phyloP scores from a whole-genome alignment of 2,329 filamentous ascomycete genomes.

The Pezicula radicicola region DNA sequence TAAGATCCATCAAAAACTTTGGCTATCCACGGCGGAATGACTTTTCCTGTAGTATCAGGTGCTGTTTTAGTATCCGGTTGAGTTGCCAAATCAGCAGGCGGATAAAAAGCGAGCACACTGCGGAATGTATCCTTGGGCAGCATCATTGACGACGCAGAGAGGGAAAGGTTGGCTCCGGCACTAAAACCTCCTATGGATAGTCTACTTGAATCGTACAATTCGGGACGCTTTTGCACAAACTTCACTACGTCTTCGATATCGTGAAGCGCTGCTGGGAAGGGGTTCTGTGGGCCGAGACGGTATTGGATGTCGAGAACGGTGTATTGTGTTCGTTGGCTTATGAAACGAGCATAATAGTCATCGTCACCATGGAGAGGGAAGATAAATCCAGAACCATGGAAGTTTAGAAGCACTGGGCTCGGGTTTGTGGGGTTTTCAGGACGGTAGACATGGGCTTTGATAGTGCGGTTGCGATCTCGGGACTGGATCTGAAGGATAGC shows the following conservation, averaged over 20 bases:
- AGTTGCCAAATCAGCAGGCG: conserved; percentile 30
- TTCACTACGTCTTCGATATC: conserved; percentile 30
- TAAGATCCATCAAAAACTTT: conserved; percentile 33
- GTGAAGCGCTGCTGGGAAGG: conserved; percentile 32
- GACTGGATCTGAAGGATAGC: not conserved
- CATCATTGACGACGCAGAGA: conserved; percentile 26
- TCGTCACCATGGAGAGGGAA: conserved; percentile 36
- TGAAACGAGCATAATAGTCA: conserved; percentile 31
- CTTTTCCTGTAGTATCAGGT: conserved; percentile 18
- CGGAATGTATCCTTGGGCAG: conserved; percentile 43
- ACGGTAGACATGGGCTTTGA: conserved; percentile 10
- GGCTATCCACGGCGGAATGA: conserved; percentile 17
- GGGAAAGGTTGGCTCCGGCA: conserved; percentile 41
- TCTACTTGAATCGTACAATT: conserved; percentile 35
- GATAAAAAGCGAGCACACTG: conserved; percentile 46
- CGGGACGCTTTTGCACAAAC: conserved; percentile 30
- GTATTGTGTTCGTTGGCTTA: conserved; percentile 26
- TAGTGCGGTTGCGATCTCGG: conserved; percentile 1
- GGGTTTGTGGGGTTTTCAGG: conserved; percentile 4
- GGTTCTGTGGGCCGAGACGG: conserved; percentile 33
- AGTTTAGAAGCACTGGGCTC: conserved; percentile 29
- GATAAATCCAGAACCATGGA: conserved; percentile 31
- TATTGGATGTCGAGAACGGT: conserved; percentile 31
- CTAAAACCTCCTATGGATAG: conserved; percentile 43
- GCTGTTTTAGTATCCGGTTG: conserved; percentile 26